Evolutionary conservation across 805 yeast species (phyloP).

Genomic region (Priceomyces carsonii): DNA sequence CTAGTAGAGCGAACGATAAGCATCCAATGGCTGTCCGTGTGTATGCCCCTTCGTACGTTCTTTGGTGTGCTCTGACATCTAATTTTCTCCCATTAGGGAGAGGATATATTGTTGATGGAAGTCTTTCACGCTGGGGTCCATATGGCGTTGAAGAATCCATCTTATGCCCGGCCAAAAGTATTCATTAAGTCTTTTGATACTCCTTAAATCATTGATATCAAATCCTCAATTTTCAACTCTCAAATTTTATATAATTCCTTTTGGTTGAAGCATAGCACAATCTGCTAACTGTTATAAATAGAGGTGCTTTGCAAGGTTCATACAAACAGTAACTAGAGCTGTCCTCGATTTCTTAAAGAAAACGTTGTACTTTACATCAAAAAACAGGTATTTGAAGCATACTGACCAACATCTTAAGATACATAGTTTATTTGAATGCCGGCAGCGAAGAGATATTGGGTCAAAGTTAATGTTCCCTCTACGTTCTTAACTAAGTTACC

Average conservation of each 20-base stretch:
- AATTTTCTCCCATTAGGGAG: slow-evolving; percentile 43
- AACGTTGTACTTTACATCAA: no score
- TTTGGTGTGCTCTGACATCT: slow-evolving; percentile 68
- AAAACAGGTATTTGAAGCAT: neutral
- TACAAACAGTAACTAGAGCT: no score
- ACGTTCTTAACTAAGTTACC: slow-evolving; percentile 35
- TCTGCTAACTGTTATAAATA: no score
- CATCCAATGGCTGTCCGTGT: slow-evolving; percentile 70
- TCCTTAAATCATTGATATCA: neutral
- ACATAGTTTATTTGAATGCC: slow-evolving; percentile 23
- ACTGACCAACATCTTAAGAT: neutral
- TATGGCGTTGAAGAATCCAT: neutral
- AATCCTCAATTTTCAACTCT: no score
- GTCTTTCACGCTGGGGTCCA: slow-evolving; percentile 15
- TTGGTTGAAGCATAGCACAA: no score
- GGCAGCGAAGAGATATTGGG: slow-evolving; percentile 34
- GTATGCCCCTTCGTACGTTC: slow-evolving; percentile 86
- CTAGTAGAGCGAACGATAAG: slow-evolving; percentile 62
- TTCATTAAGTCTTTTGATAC: neutral
- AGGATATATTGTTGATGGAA: slow-evolving; percentile 35
- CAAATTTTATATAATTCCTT: no score
- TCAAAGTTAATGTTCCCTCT: slow-evolving; percentile 32
- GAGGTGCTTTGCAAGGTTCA: no score
- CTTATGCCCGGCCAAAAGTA: neutral
- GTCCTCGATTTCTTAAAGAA: no score